phyloP scores from a whole-genome alignment of 192 early-diverging fungal genomes.

The Lunasporangiospora selenospora region DNA sequence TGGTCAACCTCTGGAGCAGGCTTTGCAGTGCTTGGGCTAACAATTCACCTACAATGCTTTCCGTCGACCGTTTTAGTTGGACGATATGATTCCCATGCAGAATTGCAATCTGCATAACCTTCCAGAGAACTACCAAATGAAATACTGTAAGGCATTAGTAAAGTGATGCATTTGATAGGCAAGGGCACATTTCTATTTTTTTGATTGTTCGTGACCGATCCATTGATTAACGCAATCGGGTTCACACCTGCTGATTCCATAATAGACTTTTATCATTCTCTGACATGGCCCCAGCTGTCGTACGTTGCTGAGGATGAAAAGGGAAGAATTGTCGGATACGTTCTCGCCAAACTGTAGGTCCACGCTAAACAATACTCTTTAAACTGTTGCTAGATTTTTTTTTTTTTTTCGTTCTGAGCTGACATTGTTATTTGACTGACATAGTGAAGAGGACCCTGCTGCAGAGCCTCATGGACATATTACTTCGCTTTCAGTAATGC shows the following conservation, averaged over 20 bases:
- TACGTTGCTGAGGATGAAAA: constrained; percentile 94
- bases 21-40: too few relatives aligned
- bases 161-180: background rate
- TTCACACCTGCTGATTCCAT: background rate
- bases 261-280: constrained; percentile 78
- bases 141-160: constrained; percentile 85
- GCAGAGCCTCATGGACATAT: constrained; percentile 91
- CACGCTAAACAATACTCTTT: background rate
- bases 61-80: constrained; percentile 55
- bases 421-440: too few relatives aligned
- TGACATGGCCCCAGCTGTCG: constrained; percentile 92
- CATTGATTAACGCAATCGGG: too few relatives aligned
- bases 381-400: constrained; percentile 3
- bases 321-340: constrained; percentile 95
- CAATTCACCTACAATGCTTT: too few relatives aligned
- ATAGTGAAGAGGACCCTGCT: constrained; percentile 87
- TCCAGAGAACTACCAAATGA: constrained; percentile 99
- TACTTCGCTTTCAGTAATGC: constrained; percentile 95
- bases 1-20: too few relatives aligned
- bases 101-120: constrained; percentile 97
- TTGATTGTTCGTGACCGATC: background rate
- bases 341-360: constrained; percentile 92
- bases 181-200: background rate
- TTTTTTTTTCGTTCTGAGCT: constrained; percentile 14
- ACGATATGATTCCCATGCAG: constrained; percentile 94